These are phyloP conservation scores for Stachybotrys echinatus DNA, from an alignment of 2,329 filamentous ascomycete genomes.

Conservation along the genomic window DNA sequence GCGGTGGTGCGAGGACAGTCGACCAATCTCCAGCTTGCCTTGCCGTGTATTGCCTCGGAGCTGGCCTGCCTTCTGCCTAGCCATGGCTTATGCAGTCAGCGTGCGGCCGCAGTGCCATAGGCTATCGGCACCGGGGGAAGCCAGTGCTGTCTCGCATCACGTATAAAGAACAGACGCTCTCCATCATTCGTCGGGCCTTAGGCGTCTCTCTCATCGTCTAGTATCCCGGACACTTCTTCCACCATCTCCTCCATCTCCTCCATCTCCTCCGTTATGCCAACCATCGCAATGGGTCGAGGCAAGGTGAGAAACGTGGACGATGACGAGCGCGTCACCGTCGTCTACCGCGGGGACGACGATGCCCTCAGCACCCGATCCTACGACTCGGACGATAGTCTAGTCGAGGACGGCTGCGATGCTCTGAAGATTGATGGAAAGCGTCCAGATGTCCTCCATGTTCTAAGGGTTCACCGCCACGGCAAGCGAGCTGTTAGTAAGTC, in stretches of 20 bases:
- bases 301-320: background rate
- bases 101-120: no score
- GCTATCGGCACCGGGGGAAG: no score
- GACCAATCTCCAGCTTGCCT: background rate
- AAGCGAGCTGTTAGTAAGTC: conserved; percentile 29
- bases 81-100: background rate
- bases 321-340: background rate
- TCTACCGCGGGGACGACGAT: conserved; percentile 9
- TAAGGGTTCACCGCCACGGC: conserved; percentile 30
- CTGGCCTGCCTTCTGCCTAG: background rate
- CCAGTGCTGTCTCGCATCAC: no score
- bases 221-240: no score
- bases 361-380: background rate
- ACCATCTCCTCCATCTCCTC: no score
- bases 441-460: conserved; percentile 35
- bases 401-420: background rate
- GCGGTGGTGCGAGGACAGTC: background rate
- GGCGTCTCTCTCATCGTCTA: no score
- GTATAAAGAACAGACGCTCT: no score
- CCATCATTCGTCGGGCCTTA: no score
- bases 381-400: background rate
- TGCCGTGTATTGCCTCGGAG: no score
- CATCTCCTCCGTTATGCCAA: no score
- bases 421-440: conserved; percentile 24
- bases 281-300: background rate